Evolutionary conservation across 2,329 filamentous ascomycete species (phyloP), one percentile per base, ranked within the genome.

Genomic region (Akanthomyces uredinophilus): DNA sequence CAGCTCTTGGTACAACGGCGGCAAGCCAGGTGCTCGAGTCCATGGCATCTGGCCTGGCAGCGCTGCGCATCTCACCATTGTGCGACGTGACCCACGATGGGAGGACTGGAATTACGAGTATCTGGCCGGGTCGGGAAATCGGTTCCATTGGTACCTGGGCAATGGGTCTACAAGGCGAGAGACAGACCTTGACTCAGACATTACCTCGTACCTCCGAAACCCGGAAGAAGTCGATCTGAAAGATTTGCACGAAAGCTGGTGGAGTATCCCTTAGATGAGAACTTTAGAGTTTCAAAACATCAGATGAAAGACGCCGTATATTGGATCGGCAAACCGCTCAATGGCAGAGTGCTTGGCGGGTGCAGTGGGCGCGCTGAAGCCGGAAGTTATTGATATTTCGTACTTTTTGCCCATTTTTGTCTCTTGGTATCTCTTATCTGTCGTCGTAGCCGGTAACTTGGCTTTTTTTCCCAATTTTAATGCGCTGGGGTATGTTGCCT

Each of bases 1-100:
- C 70, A 85, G 83, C 46, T 88, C 84, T 0, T 91, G 89, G 89
- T 89, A 88, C 63, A 91, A 91, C 64, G 85, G 88, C 14, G 85
- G 85, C 0, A 74, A 75, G 6, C 82, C 87, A 0, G 87, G 87
- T 0, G 82, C 79, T 0, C 76, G 87, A 4, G 85, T 91, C 27
- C 86, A 89, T 65, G 88, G 87, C 0, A 70, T 89, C 7, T 92
- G 88, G 83, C 89, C 88, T 0, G 88, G 88, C 0, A 88, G 85
- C 66, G 87, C 86, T 1, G 77, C 82, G 0, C 85, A 89, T 66
- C 74, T 85, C 37, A 86, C 86, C 2, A 78, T 83, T 16, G 78
- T 88, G 8, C 77, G 85, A 27, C 72, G 77, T 24, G 75, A 82
- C n/a, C 81, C 81, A 1, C 70, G 82, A 11, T 84, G 82, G 80